phyloP scores from a whole-genome alignment of 1,139 yeast species.

The Eremothecium gossypii region DNA sequence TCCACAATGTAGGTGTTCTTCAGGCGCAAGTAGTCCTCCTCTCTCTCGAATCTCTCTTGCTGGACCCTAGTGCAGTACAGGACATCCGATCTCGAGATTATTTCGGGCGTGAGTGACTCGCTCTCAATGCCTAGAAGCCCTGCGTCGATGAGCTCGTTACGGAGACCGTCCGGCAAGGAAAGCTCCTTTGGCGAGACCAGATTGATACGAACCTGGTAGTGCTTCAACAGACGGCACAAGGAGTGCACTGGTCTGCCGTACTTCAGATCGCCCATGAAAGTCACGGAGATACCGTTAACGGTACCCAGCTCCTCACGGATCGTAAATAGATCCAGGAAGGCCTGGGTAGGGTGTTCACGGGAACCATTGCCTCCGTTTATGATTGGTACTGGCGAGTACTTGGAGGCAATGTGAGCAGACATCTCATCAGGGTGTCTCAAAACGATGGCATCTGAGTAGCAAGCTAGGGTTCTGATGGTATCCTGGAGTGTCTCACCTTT shows the following conservation, averaged over 20 bases:
- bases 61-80: conserved; percentile 97
- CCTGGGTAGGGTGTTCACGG: conserved; percentile 98
- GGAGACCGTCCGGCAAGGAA: conserved; percentile 66
- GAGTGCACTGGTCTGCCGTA: conserved; percentile 99
- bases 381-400: conserved; percentile 93
- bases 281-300: conserved; percentile 93
- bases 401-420: conserved; percentile 89
- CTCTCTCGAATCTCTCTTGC: conserved; percentile 83
- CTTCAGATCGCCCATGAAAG: conserved; percentile 98
- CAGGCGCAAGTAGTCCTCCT: conserved; percentile 71
- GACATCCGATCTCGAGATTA: conserved; percentile 85
- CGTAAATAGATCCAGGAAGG: conserved; percentile 92
- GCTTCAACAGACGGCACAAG: conserved; percentile 78
- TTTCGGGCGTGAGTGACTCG: conserved; percentile 68
- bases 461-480: conserved; percentile 87
- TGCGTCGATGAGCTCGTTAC: conserved; percentile 50
- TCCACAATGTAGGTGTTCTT: conserved; percentile 90
- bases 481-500: conserved; percentile 98
- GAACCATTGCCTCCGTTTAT: conserved; percentile 98
- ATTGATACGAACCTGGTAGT: conserved; percentile 88
- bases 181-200: conserved; percentile 87
- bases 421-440: conserved; percentile 93
- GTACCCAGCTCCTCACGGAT: conserved; percentile 98
- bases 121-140: conserved; percentile 69
- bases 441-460: conserved; percentile 95